A percentile compares a stretch with the other conserved stretches of the same genome.
Evolutionary conservation across 768 basidiomycete genomes (phyloP).

Genomic region (Gelatoporia subvermispora): DNA sequence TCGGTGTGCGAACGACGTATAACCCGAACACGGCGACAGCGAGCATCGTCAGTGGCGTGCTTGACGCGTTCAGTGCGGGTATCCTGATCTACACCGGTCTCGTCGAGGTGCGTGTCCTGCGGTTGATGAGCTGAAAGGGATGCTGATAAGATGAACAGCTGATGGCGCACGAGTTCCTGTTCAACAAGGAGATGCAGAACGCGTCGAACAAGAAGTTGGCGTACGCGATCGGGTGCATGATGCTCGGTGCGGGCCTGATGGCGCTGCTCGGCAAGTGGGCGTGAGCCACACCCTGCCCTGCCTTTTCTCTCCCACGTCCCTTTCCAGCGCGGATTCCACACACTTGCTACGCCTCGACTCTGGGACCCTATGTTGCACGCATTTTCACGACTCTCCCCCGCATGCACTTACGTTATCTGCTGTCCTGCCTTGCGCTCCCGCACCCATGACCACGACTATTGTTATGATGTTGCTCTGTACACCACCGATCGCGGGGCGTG

Average conservation of each 20-base stretch:
- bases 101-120: conserved; percentile 56
- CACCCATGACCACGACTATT: too few species aligned
- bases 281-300: conserved; percentile 26
- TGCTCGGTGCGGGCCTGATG: conserved; percentile 86
- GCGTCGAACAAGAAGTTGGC: conserved; percentile 57
- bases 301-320: not conserved
- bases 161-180: conserved; percentile 91
- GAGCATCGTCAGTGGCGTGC: conserved; percentile 75
- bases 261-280: conserved; percentile 89
- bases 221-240: conserved; percentile 74
- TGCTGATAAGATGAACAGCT: conserved; percentile 39
- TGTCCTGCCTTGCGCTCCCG: too few species aligned
- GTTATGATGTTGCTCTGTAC: too few species aligned
- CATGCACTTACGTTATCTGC: too few species aligned
- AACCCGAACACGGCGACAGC: conserved; percentile 76
- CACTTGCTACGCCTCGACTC: too few species aligned
- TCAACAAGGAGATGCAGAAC: conserved; percentile 82
- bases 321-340: too few species aligned
- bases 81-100: conserved; percentile 86
- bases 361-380: too few species aligned
- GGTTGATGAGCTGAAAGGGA: not conserved
- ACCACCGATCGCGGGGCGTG: too few species aligned
- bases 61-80: conserved; percentile 84
- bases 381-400: too few species aligned
- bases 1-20: conserved; percentile 72